Evolutionary conservation across 352 stramenopile species (phyloP).

Genomic region (Achlya hypogyna): DNA sequence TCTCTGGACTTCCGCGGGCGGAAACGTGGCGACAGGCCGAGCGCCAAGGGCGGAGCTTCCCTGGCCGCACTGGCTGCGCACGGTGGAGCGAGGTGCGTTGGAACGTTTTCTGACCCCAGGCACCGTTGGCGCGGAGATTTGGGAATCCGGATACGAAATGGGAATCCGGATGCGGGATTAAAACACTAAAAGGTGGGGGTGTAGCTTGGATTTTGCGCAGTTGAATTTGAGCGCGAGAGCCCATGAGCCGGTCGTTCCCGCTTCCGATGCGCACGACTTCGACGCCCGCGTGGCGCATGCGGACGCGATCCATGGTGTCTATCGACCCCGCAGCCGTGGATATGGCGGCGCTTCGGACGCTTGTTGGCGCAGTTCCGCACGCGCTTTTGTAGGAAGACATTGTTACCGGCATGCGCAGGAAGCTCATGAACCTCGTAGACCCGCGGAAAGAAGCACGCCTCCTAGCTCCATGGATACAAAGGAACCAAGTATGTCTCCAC

Average conservation of each 20-base stretch:
- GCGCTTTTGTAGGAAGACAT: conserved; percentile 10
- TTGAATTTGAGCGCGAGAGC: conserved; percentile 2
- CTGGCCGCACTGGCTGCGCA: too few species aligned
- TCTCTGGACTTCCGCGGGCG: too few species aligned
- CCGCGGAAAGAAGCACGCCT: not conserved
- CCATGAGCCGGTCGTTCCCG: conserved; percentile 5
- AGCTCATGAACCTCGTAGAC: not conserved
- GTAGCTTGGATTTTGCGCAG: not conserved
- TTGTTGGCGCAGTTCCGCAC: not conserved
- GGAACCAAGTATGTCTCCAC: not conserved
- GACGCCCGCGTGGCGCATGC: not conserved
- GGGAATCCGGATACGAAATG: too few species aligned
- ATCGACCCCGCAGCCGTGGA: conserved; percentile 4
- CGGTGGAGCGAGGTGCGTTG: too few species aligned
- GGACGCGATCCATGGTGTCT: not conserved
- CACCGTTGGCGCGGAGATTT: too few species aligned
- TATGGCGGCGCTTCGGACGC: not conserved
- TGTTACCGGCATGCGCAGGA: not conserved
- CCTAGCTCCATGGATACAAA: not conserved
- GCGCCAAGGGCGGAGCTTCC: too few species aligned
- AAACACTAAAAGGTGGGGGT: not conserved
- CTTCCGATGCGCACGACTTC: not conserved
- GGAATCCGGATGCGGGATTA: too few species aligned
- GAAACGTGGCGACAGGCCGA: too few species aligned
- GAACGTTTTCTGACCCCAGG: too few species aligned